These are phyloP conservation scores for Thermochaetoides thermophila DNA, from an alignment of 495 filamentous ascomycete species.

Conservation along the genomic window DNA sequence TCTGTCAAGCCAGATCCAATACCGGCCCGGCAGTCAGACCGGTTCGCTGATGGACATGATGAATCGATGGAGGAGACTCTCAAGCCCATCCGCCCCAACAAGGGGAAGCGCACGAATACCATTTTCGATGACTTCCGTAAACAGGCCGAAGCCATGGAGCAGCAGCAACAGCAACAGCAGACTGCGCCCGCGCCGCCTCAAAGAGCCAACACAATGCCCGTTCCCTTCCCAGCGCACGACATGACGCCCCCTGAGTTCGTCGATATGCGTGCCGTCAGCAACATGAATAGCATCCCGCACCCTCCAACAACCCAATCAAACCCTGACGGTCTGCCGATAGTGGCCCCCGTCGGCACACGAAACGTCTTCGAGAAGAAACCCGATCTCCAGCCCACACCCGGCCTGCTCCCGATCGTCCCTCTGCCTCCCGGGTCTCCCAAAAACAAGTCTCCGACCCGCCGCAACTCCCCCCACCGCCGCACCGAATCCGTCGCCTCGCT, in stretches of 20 bases:
- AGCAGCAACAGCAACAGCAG: no score
- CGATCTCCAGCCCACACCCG: slow-evolving; percentile 11
- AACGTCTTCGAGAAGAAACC: slow-evolving; percentile 23
- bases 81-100: slow-evolving; percentile 28
- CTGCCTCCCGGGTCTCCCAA: slow-evolving; percentile 1
- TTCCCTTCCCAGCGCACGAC: slow-evolving; percentile 15
- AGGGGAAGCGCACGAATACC: slow-evolving; percentile 18
- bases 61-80: slow-evolving; percentile 45
- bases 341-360: slow-evolving; percentile 10
- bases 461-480: slow-evolving; percentile 28
- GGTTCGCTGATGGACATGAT: slow-evolving; percentile 37
- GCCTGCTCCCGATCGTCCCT: slow-evolving; percentile 9
- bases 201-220: slow-evolving; percentile 29
- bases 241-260: slow-evolving; percentile 40
- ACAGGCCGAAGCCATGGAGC: slow-evolving; percentile 23
- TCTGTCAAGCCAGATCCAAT: slow-evolving; percentile 23
- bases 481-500: slow-evolving; percentile 35
- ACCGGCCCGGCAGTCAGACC: slow-evolving; percentile 13
- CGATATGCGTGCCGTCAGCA: slow-evolving; percentile 36
- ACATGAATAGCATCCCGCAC: slow-evolving; percentile 24
- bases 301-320: neutral
- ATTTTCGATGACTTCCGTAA: slow-evolving; percentile 33
- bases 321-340: slow-evolving; percentile 15
- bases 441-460: slow-evolving; percentile 12
- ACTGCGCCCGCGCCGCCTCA: no score